phyloP scores from a whole-genome alignment of 2,329 filamentous ascomycete species.

The Colletotrichum sp. region DNA sequence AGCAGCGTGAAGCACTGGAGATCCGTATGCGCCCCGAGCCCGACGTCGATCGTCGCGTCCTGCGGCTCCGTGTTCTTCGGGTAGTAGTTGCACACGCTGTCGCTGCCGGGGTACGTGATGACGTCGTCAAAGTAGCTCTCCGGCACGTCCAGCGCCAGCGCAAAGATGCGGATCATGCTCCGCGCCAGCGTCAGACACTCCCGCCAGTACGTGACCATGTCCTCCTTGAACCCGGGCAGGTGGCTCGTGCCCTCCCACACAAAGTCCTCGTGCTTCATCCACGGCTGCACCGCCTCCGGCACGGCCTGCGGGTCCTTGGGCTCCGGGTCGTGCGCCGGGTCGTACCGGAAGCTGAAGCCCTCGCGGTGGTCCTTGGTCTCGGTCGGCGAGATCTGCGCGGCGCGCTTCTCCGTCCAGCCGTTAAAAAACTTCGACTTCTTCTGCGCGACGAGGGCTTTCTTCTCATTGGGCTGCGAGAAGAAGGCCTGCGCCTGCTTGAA shows the following conservation, averaged over 20 bases:
- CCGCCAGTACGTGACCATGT: slow-evolving; percentile 22
- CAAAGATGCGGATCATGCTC: slow-evolving; percentile 26
- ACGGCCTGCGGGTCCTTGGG: slow-evolving; percentile 30
- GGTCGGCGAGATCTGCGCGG: slow-evolving; percentile 29
- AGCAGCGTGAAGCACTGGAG: slow-evolving; percentile 53
- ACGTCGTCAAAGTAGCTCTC: slow-evolving; percentile 25
- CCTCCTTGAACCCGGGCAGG: slow-evolving; percentile 18
- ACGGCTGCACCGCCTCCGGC: slow-evolving; percentile 17
- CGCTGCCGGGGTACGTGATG: slow-evolving; percentile 23
- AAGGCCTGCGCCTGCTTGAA: slow-evolving; percentile 27
- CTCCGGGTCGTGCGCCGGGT: slow-evolving; percentile 46
- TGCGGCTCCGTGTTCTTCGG: slow-evolving; percentile 38
- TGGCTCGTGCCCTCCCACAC: slow-evolving; percentile 24
- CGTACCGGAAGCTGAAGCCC: slow-evolving; percentile 39
- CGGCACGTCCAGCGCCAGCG: slow-evolving; percentile 25
- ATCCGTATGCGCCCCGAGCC: slow-evolving; percentile 52
- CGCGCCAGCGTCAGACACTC: slow-evolving; percentile 26
- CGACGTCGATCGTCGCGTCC: slow-evolving; percentile 35
- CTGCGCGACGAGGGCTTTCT: slow-evolving; percentile 28
- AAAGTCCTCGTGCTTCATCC: slow-evolving; percentile 23
- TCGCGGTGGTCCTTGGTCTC: slow-evolving; percentile 34
- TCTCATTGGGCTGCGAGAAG: slow-evolving; percentile 32
- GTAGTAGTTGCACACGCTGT: slow-evolving; percentile 47
- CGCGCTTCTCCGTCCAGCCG: slow-evolving; percentile 34
- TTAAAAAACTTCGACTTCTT: slow-evolving; percentile 38